Percentiles rank a stretch among this genome's conserved stretches.
Conservation (phyloP, 192 early-diverging fungal genomes). For the Pilobolus umbonatus region DNA sequence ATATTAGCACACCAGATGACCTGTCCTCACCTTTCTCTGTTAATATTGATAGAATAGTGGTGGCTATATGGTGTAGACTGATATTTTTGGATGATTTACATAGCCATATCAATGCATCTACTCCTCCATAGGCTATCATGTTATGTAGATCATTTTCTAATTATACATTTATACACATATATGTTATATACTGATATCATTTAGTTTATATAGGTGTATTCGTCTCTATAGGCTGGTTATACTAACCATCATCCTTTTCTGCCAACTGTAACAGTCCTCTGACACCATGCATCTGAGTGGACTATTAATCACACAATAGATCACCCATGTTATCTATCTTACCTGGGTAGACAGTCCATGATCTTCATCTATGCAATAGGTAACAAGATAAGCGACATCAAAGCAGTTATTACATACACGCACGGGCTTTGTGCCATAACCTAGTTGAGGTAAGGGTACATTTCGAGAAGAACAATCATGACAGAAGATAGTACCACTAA, state of each 20-base stretch:
- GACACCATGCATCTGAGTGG: constrained; percentile 37
- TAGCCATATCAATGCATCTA: constrained; percentile 51
- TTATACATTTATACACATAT: neutral
- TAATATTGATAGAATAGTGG: constrained; percentile 43
- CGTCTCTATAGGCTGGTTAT: too few relatives aligned
- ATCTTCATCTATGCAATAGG: constrained; percentile 50
- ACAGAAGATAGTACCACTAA: constrained; percentile 54
- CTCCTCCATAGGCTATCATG: constrained; percentile 46
- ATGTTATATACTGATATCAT: neutral
- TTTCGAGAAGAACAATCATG: constrained; percentile 49
- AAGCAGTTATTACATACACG: constrained; percentile 53
- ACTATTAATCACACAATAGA: neutral
- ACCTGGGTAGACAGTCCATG: constrained; percentile 50
- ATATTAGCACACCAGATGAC: neutral
- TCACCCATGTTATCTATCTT: neutral
- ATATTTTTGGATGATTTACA: constrained; percentile 33
- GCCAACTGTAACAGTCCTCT: constrained; percentile 51
- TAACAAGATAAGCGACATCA: constrained; percentile 51
- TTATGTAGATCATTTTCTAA: constrained; percentile 41
- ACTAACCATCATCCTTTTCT: constrained; percentile 46
- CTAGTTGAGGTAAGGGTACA: constrained; percentile 50
- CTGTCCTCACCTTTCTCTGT: constrained; percentile 40
- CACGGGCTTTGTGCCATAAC: constrained; percentile 45
- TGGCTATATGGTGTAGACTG: constrained; percentile 43
- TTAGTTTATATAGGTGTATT: neutral